Base-by-base conservation (phyloP, 495 filamentous ascomycete species). In the Penicillium roqueforti region DNA sequence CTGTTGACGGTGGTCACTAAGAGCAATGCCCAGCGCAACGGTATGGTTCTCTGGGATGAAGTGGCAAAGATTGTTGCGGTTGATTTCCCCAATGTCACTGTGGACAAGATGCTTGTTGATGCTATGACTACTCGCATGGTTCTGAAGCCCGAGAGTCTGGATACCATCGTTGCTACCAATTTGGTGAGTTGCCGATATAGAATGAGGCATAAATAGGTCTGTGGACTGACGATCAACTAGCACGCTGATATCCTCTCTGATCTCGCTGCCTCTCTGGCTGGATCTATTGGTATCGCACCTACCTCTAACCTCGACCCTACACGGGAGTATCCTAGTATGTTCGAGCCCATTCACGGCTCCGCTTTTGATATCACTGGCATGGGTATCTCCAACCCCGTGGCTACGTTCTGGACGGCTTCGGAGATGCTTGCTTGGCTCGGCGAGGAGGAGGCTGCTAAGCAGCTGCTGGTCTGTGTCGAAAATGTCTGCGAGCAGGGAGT, bases 331-430 rank as follows among this genome's bases (percentile, higher is more conserved):
- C 83, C 84, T 2, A 80, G 75, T 42, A 84, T 87, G 78, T 87
- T 87, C 55, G 83, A 86, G 75, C 83, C 83, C 0, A 85, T 86
- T 41, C 83, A 86, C 55, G 83, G 83, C 7, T 80, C 76, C n/a
- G 83, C 83, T 1, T 85, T 85, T 13, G 86, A 89, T 58, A 88
- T 91, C 50, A 82, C 83, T 2, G 86, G 86, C 0, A 84, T 83
- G 65, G 85, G 85, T 0, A 72, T 87, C 34, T 86, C 86, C 10
- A 89, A 91, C 64, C 86, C 86, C 0, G 77, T 89, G 0, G 86
- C 77, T 7, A 85, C 84, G 0, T 84, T 88, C 65, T 87, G 84
- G 85, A 83, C 80, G 4, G 82, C 78, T 5, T 79, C 80, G 1
- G 84, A 87, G 65, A 88, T 87, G 85, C 71, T 87, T 36, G 70